phyloP scores from a whole-genome alignment of 1,284 basidiomycete genomes.

The Albatrellus sp. region DNA sequence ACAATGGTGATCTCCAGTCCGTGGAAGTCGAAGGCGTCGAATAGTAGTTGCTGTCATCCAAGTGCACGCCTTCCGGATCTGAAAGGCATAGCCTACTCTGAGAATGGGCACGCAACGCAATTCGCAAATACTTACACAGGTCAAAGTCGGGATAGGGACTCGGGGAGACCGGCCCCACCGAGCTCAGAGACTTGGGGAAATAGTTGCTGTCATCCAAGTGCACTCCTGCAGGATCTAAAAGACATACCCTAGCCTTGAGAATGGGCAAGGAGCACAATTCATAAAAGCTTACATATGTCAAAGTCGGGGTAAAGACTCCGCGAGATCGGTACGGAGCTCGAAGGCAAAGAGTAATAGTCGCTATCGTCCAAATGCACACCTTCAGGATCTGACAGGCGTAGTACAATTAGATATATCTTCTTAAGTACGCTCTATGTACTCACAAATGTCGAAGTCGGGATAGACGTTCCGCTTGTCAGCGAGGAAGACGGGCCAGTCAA shows the following conservation, averaged over 20 bases:
- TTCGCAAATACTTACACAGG: neutral
- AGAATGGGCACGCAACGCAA: too few species aligned
- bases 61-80: too few species aligned
- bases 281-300: constrained; percentile 6
- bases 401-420: neutral
- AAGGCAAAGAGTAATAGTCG: neutral
- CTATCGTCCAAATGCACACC: neutral
- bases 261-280: neutral
- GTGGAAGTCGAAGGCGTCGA: too few species aligned
- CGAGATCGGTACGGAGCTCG: neutral
- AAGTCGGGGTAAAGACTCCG: constrained; percentile 9
- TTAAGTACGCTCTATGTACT: neutral
- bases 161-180: neutral
- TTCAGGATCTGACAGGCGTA: constrained; percentile 2
- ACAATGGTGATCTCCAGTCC: too few species aligned
- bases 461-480: neutral
- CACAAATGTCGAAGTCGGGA: constrained; percentile 4
- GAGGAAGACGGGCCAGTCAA: neutral
- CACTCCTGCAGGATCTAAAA: constrained; percentile 7
- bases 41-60: too few species aligned
- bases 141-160: constrained; percentile 1
- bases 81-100: too few species aligned
- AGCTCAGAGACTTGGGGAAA: neutral
- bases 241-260: too few species aligned
- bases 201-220: neutral